Evolutionary conservation across 208 protist species (phyloP).

Genomic region (Trypanosomatidae sp.): DNA sequence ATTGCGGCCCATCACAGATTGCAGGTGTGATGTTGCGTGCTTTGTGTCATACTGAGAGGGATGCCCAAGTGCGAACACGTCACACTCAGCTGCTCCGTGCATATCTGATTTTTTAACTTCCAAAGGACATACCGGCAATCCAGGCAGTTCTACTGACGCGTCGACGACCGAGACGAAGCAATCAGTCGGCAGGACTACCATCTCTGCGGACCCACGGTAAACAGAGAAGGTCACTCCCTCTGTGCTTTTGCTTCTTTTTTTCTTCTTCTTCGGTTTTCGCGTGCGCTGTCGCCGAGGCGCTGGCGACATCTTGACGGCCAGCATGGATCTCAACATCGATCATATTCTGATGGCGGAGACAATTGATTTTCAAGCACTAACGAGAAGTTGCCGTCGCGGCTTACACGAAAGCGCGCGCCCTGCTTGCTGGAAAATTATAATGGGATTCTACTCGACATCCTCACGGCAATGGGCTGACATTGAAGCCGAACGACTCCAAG

Average conservation of each 20-base stretch:
- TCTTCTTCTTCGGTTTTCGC: background rate
- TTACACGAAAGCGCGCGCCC: slow-evolving; percentile 39
- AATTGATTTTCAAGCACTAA: slow-evolving; percentile 36
- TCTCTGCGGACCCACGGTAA: background rate
- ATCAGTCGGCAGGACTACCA: background rate
- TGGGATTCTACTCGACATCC: slow-evolving; percentile 61
- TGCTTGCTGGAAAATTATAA: slow-evolving; percentile 70
- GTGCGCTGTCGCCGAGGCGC: background rate
- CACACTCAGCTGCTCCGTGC: background rate
- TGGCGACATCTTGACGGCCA: slow-evolving; percentile 4
- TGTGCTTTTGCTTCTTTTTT: background rate
- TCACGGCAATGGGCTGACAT: slow-evolving; percentile 32
- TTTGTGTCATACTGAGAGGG: background rate
- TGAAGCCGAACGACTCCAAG: slow-evolving; percentile 13
- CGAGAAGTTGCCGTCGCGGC: slow-evolving; percentile 48
- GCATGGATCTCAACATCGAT: slow-evolving; percentile 18
- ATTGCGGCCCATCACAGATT: background rate
- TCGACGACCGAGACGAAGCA: background rate
- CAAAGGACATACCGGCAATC: background rate
- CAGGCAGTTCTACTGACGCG: too few relatives aligned
- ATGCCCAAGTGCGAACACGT: background rate
- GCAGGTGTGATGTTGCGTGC: background rate
- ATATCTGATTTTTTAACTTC: background rate
- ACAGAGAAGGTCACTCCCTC: background rate
- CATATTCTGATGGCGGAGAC: slow-evolving; percentile 17